Evolutionary conservation across 441 rosid genomes (phyloP).

Genomic region (Euphorbia celastroides): DNA sequence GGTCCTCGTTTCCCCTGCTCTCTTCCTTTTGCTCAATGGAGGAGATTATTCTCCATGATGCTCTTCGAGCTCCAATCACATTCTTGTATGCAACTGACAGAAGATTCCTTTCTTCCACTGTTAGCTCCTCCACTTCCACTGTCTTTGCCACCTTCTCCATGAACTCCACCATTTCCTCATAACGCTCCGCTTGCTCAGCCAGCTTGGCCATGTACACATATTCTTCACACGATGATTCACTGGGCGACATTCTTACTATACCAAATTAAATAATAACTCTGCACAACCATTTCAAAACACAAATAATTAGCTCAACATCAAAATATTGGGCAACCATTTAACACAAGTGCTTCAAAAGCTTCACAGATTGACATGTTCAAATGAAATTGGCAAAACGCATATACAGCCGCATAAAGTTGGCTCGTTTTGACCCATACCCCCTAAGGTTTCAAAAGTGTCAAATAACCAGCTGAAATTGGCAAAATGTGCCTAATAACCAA

Average conservation of each 20-base stretch:
- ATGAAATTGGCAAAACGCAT: too few relatives aligned
- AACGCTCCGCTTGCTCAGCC: slow-evolving; percentile 96
- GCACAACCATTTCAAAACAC: neutral
- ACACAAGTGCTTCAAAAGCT: too few relatives aligned
- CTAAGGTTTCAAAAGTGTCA: too few relatives aligned
- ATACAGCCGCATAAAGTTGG: too few relatives aligned
- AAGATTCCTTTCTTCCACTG: slow-evolving; percentile 92
- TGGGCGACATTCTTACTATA: slow-evolving; percentile 48
- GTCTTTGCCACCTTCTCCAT: slow-evolving; percentile 95
- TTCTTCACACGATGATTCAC: slow-evolving; percentile 70
- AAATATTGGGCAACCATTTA: too few relatives aligned
- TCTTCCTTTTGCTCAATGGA: slow-evolving; percentile 98
- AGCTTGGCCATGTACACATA: slow-evolving; percentile 92
- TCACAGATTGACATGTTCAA: too few relatives aligned
- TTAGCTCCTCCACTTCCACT: slow-evolving; percentile 72
- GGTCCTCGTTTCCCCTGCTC: slow-evolving; percentile 84
- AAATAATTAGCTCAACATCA: too few relatives aligned
- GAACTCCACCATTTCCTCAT: slow-evolving; percentile 94
- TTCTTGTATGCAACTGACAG: slow-evolving; percentile 96
- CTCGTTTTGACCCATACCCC: too few relatives aligned
- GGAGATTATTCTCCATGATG: slow-evolving; percentile 97
- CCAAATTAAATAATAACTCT: slow-evolving; percentile 18
- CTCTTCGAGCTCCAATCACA: slow-evolving; percentile 93
- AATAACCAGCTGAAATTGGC: too few relatives aligned
- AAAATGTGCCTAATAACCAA: too few relatives aligned